Conservation (phyloP, 768 basidiomycete species). For the Mycena indigotica region DNA sequence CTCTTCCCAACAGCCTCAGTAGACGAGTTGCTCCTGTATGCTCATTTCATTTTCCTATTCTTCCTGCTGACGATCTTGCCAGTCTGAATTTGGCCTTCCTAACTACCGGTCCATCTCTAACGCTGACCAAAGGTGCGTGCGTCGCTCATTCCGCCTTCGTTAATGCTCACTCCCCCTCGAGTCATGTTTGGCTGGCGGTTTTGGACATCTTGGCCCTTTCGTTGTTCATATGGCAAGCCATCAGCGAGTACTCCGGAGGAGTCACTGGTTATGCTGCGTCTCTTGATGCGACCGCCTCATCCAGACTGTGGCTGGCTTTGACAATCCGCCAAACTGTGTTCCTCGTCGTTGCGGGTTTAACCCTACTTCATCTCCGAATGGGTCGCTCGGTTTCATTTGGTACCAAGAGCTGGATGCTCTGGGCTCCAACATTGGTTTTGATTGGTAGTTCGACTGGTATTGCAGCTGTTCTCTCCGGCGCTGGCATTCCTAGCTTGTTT, state of each 20-base stretch:
- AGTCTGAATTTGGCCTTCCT: constrained; percentile 79
- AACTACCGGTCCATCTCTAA: constrained; percentile 66
- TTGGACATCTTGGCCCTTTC: constrained; percentile 65
- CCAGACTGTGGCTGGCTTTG: constrained; percentile 68
- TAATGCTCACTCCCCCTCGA: constrained; percentile 2
- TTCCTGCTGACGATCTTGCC: constrained; percentile 28
- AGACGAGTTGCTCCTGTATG: constrained; percentile 73
- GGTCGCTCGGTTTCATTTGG: constrained; percentile 73
- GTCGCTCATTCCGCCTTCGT: background rate
- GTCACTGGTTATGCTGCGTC: constrained; percentile 46
- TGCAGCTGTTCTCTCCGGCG: constrained; percentile 58
- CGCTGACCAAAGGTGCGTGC: constrained; percentile 57
- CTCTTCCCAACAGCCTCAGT: constrained; percentile 44
- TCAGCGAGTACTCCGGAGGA: constrained; percentile 53
- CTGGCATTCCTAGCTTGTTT: constrained; percentile 57
- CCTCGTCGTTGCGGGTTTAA: constrained; percentile 58
- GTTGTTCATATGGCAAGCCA: constrained; percentile 68
- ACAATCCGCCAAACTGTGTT: constrained; percentile 72
- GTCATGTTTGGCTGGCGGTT: constrained; percentile 70
- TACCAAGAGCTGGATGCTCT: constrained; percentile 71
- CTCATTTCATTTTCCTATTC: constrained; percentile 23
- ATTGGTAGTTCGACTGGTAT: constrained; percentile 58
- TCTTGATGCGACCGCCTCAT: constrained; percentile 53
- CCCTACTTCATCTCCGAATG: constrained; percentile 70
- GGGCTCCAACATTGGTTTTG: constrained; percentile 63